Conservation (phyloP, 2,329 filamentous ascomycete species). For the Parastagonospora avenae region DNA sequence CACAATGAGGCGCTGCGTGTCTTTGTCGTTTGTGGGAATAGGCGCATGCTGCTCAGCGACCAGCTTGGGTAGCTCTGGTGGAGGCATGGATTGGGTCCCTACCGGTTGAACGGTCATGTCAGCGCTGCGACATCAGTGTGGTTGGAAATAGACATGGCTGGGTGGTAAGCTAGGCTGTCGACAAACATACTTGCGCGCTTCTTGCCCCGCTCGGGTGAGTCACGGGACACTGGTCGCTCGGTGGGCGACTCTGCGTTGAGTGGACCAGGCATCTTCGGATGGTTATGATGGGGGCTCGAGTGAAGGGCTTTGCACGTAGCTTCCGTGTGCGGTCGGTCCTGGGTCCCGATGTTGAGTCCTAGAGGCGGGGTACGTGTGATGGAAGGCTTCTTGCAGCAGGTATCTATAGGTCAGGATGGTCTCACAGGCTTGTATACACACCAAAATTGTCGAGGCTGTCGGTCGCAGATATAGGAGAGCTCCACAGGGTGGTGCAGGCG, state of each 20-base stretch:
- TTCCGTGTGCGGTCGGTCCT: too few species aligned
- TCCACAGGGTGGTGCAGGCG: background rate
- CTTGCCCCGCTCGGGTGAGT: conserved; percentile 42
- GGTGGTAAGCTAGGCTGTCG: conserved; percentile 7
- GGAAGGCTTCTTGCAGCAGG: background rate
- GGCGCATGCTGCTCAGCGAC: conserved; percentile 90
- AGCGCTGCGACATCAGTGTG: conserved; percentile 23
- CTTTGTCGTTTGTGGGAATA: conserved; percentile 85
- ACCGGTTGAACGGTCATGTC: conserved; percentile 19
- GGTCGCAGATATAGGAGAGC: background rate
- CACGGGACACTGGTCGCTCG: conserved; percentile 33
- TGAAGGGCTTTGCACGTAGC: too few species aligned
- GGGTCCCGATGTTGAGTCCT: background rate
- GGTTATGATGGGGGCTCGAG: conserved; percentile 1
- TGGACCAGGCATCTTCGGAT: conserved; percentile 22
- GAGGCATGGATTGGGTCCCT: conserved; percentile 87
- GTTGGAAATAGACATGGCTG: conserved; percentile 4
- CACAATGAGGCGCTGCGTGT: conserved; percentile 89
- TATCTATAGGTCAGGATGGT: background rate
- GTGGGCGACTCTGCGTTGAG: conserved; percentile 24
- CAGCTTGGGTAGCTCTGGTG: conserved; percentile 85
- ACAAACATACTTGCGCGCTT: conserved; percentile 48
- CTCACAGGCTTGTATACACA: background rate
- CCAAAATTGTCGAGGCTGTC: background rate
- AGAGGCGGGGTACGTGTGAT: background rate